These are phyloP conservation scores for Agaricus subrufescens DNA, from an alignment of 768 basidiomycete genomes.

Conservation along the genomic window DNA sequence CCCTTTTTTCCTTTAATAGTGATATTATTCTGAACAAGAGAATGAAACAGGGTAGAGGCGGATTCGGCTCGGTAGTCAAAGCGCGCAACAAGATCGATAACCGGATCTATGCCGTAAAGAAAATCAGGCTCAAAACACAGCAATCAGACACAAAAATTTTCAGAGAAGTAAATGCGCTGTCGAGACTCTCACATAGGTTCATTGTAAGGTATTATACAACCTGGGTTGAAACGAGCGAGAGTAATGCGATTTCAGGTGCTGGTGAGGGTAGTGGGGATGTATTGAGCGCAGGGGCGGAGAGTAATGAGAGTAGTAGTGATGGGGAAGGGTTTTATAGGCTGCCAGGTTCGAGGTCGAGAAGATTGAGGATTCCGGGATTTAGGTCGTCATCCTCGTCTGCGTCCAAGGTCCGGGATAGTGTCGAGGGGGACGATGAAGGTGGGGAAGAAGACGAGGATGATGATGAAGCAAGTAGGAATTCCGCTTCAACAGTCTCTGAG, in stretches of 20 bases:
- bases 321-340: background rate
- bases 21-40: background rate
- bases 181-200: constrained; percentile 80
- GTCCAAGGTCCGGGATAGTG: background rate
- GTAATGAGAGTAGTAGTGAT: background rate
- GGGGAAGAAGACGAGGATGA: background rate
- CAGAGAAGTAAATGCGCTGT: constrained; percentile 87
- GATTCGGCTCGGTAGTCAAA: constrained; percentile 93
- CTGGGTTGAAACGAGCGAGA: constrained; percentile 76
- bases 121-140: constrained; percentile 72
- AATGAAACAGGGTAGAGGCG: constrained; percentile 69
- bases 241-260: constrained; percentile 26
- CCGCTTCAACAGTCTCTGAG: constrained; percentile 16
- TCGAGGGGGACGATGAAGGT: background rate
- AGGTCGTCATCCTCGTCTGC: constrained; percentile 16
- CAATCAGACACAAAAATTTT: constrained; percentile 87
- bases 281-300: constrained; percentile 21
- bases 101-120: constrained; percentile 91
- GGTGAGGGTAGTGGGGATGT: background rate
- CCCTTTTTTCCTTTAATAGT: background rate
- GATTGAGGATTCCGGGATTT: constrained; percentile 25
- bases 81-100: constrained; percentile 85
- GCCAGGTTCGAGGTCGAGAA: background rate
- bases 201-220: constrained; percentile 92
- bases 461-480: background rate